These are phyloP conservation scores for Globisporangium camurandrum DNA, from an alignment of 352 stramenopile genomes.

Conservation along the genomic window DNA sequence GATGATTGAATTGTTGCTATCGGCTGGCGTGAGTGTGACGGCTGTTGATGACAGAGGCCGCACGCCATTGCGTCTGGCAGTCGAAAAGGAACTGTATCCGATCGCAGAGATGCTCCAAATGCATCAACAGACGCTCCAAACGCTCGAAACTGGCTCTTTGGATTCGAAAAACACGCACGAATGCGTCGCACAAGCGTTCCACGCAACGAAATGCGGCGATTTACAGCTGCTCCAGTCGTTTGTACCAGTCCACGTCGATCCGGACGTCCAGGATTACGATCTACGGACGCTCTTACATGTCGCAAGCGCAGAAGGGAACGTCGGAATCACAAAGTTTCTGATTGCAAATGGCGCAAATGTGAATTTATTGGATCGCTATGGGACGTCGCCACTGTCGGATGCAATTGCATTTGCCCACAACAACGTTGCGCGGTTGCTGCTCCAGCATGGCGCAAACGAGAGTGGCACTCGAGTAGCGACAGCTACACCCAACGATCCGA, in stretches of 20 bases:
- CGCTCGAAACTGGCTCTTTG: too few relatives aligned
- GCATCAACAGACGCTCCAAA: too few relatives aligned
- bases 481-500: slow-evolving; percentile 46
- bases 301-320: slow-evolving; percentile 57
- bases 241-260: slow-evolving; percentile 47
- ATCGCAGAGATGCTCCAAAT: slow-evolving; percentile 60
- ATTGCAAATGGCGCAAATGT: slow-evolving; percentile 66
- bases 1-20: slow-evolving; percentile 71
- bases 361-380: slow-evolving; percentile 74
- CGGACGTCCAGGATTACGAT: slow-evolving; percentile 72
- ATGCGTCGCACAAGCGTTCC: slow-evolving; percentile 48
- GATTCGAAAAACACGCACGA: slow-evolving; percentile 47
- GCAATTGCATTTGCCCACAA: slow-evolving; percentile 78
- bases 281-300: slow-evolving; percentile 65
- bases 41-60: slow-evolving; percentile 46
- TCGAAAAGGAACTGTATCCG: slow-evolving; percentile 42
- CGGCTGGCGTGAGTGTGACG: slow-evolving; percentile 52
- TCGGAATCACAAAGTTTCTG: slow-evolving; percentile 51
- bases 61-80: slow-evolving; percentile 56
- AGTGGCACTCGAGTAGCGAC: slow-evolving; percentile 50
- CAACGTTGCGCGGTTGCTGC: slow-evolving; percentile 55
- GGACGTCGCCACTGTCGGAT: slow-evolving; percentile 63
- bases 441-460: slow-evolving; percentile 52
- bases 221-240: slow-evolving; percentile 36
- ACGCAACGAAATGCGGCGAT: slow-evolving; percentile 44